phyloP scores from a whole-genome alignment of 352 stramenopile genomes.

The Phytopythium montanum region DNA sequence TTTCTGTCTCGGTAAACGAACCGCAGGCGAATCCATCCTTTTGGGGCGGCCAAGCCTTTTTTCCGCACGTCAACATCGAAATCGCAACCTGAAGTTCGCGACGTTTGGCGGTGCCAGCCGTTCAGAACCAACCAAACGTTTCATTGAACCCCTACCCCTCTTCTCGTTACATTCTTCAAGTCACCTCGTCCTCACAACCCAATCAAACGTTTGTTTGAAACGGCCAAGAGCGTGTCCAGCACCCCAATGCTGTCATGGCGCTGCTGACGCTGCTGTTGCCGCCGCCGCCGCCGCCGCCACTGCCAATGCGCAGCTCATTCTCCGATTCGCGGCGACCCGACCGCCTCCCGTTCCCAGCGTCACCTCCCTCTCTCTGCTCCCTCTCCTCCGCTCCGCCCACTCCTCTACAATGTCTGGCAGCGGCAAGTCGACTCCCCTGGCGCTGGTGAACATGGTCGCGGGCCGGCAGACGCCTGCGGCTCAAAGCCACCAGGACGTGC shows the following conservation, averaged over 20 bases:
- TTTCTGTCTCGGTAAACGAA: background rate
- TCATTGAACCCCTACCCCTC: slow-evolving; percentile 12
- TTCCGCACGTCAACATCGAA: slow-evolving; percentile 15
- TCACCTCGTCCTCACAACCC: slow-evolving; percentile 1
- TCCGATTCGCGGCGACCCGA: slow-evolving; percentile 22
- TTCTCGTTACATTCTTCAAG: background rate
- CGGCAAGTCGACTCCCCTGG: slow-evolving; percentile 11
- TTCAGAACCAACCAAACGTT: slow-evolving; percentile 17
- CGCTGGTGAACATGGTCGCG: slow-evolving; percentile 24
- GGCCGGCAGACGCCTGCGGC: too few species aligned
- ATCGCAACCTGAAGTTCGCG: slow-evolving; percentile 9
- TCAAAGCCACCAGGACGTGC: slow-evolving; percentile 17
- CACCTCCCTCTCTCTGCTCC: slow-evolving; percentile 2
- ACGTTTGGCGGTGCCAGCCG: slow-evolving; percentile 7
- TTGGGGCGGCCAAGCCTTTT: too few species aligned
- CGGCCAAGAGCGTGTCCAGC: background rate
- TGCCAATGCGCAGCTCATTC: too few species aligned
- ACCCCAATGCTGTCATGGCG: too few species aligned
- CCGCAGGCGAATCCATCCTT: background rate
- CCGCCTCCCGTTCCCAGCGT: slow-evolving; percentile 12
- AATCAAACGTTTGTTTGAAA: slow-evolving; percentile 5
- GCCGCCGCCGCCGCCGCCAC: background rate
- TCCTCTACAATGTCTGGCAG: slow-evolving; percentile 15
- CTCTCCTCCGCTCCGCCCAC: slow-evolving; percentile 1
- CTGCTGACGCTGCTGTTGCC: too few species aligned